A percentile compares a stretch with the other conserved stretches of the same genome.
Evolutionary conservation across 1,139 yeast genomes (phyloP).

Genomic region (Pichia sp.): DNA sequence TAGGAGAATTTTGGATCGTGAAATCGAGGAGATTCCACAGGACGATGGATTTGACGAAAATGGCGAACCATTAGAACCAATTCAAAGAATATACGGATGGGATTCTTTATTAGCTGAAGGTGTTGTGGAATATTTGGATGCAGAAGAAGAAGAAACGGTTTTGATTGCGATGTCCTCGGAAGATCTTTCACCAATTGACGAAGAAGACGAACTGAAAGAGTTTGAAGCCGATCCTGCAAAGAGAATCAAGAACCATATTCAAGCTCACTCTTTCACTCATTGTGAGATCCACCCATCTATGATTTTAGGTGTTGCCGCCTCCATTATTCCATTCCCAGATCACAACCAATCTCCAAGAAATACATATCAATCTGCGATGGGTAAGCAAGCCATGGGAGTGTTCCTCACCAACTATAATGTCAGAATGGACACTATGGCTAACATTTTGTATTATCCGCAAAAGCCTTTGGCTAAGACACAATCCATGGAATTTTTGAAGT

Average conservation of each 20-base stretch:
- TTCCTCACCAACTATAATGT: constrained; percentile 91
- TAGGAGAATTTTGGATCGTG: constrained; percentile 62
- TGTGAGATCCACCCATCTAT: constrained; percentile 99
- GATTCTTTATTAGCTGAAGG: constrained; percentile 78
- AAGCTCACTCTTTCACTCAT: constrained; percentile 83
- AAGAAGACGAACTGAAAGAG: constrained; percentile 41
- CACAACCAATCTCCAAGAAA: constrained; percentile 99
- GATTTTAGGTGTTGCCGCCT: constrained; percentile 98
- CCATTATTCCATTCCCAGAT: constrained; percentile 98
- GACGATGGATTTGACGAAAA: constrained; percentile 51
- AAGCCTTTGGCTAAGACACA: constrained; percentile 99
- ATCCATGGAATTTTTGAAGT: constrained; percentile 95
- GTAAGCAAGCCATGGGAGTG: constrained; percentile 99
- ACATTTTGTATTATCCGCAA: constrained; percentile 93
- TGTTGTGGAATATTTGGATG: constrained; percentile 90
- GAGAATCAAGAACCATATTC: constrained; percentile 63
- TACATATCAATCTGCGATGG: constrained; percentile 99
- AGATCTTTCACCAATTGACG: constrained; percentile 71
- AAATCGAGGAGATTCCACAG: constrained; percentile 47
- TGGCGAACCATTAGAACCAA: constrained; percentile 36
- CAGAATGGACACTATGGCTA: constrained; percentile 99
- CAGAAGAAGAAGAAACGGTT: constrained; percentile 96
- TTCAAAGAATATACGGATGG: constrained; percentile 69
- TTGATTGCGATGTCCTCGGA: constrained; percentile 99
- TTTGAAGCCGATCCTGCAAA: constrained; percentile 69